A percentile compares a stretch with the other conserved stretches of the same genome.
Conservation (phyloP, 2,329 filamentous ascomycete species). For the Lachnellula suecica region DNA sequence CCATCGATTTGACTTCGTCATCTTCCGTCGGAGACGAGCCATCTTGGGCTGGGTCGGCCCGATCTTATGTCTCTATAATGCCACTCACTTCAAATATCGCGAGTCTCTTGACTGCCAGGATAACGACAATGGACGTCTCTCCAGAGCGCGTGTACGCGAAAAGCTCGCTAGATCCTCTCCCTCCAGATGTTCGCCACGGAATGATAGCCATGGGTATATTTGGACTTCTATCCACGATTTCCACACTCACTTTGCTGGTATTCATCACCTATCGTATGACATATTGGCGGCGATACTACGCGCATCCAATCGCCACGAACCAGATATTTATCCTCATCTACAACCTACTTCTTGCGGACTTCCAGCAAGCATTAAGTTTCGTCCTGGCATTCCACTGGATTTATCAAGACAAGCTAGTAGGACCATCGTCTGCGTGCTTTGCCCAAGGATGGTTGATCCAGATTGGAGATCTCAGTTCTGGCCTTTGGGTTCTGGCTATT, state of each 20-base stretch:
- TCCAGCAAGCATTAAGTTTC: slow-evolving; percentile 33
- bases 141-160: neutral
- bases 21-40: neutral
- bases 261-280: slow-evolving; percentile 47
- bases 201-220: slow-evolving; percentile 64
- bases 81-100: neutral
- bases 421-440: slow-evolving; percentile 47
- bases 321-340: slow-evolving; percentile 56
- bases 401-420: slow-evolving; percentile 41
- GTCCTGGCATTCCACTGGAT: slow-evolving; percentile 49
- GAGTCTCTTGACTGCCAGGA: neutral
- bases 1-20: neutral
- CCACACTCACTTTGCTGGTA: slow-evolving; percentile 41
- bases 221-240: slow-evolving; percentile 45
- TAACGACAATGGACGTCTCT: neutral
- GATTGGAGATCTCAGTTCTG: slow-evolving; percentile 51
- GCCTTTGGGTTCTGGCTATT: slow-evolving; percentile 53
- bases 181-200: slow-evolving; percentile 82
- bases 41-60: neutral
- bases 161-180: slow-evolving; percentile 83
- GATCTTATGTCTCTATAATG: neutral
- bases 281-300: slow-evolving; percentile 35
- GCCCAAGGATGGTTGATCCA: slow-evolving; percentile 55
- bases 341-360: slow-evolving; percentile 43
- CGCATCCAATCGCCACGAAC: slow-evolving; percentile 36